Percentiles rank a stretch among this genome's conserved stretches.
Conservation (phyloP, 2,329 filamentous ascomycete species). For the Colletotrichum caudatum region DNA sequence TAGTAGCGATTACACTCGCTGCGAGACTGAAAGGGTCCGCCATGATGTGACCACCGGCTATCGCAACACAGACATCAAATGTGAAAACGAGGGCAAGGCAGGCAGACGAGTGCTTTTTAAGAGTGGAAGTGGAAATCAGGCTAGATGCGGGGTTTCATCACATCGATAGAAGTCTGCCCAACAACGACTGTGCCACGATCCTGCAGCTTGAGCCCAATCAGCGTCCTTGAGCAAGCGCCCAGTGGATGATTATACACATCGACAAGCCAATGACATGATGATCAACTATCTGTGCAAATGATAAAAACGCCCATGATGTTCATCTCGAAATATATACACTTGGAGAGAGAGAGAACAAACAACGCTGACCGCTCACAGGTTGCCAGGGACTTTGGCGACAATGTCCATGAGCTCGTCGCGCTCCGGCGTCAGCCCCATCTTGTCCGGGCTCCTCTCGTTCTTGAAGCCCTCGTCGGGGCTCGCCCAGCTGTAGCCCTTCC, state of each 20-base stretch:
- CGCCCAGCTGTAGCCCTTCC: constrained; percentile 73
- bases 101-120: neutral
- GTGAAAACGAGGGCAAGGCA: neutral
- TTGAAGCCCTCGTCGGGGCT: constrained; percentile 65
- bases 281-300: fast-evolving
- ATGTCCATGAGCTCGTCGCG: constrained; percentile 35
- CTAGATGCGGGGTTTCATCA: neutral
- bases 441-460: constrained; percentile 49
- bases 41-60: neutral
- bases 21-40: neutral
- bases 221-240: no score
- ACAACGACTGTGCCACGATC: neutral
- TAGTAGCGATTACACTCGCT: neutral
- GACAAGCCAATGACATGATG: no score
- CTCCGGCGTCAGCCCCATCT: constrained; percentile 29
- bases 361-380: constrained; percentile 13
- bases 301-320: neutral
- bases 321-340: neutral
- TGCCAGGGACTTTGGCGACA: constrained; percentile 22
- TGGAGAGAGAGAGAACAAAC: neutral
- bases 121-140: neutral
- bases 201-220: neutral
- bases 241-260: neutral
- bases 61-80: fast-evolving
- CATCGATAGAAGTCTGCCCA: neutral